Evolutionary conservation across 2,329 filamentous ascomycete genomes (phyloP).

Genomic region (Verticillium nubilum): DNA sequence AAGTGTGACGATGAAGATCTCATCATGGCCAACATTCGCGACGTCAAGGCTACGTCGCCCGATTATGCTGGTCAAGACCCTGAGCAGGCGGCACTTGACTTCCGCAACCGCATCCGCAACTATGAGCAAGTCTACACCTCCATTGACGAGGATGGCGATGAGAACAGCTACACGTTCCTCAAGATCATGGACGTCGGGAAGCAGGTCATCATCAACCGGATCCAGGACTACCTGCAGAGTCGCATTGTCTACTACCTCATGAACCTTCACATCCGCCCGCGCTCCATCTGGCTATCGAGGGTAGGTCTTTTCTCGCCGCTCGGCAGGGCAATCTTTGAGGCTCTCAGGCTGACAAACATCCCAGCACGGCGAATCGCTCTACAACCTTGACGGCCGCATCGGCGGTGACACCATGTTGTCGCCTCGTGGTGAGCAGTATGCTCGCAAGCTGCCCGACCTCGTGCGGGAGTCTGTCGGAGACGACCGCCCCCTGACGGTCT

Average conservation of each 20-base stretch:
- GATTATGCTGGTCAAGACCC: constrained; percentile 95
- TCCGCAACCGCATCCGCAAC: constrained; percentile 88
- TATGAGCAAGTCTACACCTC: constrained; percentile 97
- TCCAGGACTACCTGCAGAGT: constrained; percentile 94
- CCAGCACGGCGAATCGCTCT: constrained; percentile 90
- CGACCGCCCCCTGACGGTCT: constrained; percentile 55
- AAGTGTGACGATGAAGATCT: constrained; percentile 94
- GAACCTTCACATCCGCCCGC: constrained; percentile 95
- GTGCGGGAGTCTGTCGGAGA: constrained; percentile 78
- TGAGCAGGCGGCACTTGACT: constrained; percentile 83
- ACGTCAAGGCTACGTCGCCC: constrained; percentile 94
- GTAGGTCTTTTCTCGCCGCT: constrained; percentile 44
- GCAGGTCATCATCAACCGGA: constrained; percentile 96
- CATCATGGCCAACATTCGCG: constrained; percentile 97
- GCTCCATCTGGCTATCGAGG: constrained; percentile 93
- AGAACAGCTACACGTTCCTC: constrained; percentile 85
- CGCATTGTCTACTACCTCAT: constrained; percentile 97
- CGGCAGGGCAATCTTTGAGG: not conserved
- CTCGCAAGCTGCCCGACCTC: constrained; percentile 75
- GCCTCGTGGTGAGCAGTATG: constrained; percentile 80
- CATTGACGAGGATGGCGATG: constrained; percentile 74
- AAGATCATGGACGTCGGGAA: constrained; percentile 96
- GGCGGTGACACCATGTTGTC: constrained; percentile 89
- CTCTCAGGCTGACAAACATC: not conserved
- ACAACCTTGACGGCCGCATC: constrained; percentile 85